These are phyloP conservation scores for Tagetes patula DNA, from an alignment of 129 eudicot genomes.

Conservation along the genomic window DNA sequence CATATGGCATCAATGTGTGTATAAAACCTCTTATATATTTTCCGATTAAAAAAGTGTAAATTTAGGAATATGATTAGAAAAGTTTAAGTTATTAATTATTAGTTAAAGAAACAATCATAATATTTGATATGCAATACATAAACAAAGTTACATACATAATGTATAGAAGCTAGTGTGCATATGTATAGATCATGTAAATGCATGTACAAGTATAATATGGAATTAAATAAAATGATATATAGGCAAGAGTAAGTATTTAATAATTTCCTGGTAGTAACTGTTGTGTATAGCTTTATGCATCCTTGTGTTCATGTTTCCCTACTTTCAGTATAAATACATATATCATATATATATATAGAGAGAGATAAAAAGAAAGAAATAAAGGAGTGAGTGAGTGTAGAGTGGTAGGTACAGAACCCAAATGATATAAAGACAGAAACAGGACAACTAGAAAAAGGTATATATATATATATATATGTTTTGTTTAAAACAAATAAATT, in stretches of 20 bases:
- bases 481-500: neutral
- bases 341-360: neutral
- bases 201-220: neutral
- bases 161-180: neutral
- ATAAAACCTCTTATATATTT: too few species aligned
- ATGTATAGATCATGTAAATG: neutral
- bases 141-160: neutral
- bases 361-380: slow-evolving; percentile 19
- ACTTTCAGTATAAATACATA: slow-evolving; percentile 27
- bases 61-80: too few species aligned
- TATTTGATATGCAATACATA: neutral
- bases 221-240: neutral
- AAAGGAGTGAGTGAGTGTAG: slow-evolving; percentile 23
- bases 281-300: slow-evolving; percentile 36
- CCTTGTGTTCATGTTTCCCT: slow-evolving; percentile 40
- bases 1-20: too few species aligned
- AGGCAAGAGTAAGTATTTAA: slow-evolving; percentile 10
- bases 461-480: neutral
- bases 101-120: neutral
- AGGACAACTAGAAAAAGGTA: slow-evolving; percentile 22
- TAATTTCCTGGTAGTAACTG: slow-evolving; percentile 32
- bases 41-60: too few species aligned
- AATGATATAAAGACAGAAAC: slow-evolving; percentile 38
- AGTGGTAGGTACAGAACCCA: slow-evolving; percentile 36
- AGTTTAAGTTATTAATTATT: too few species aligned